These are phyloP conservation scores for Nidularia pulvinata DNA, from an alignment of 768 basidiomycete species.

Conservation along the genomic window DNA sequence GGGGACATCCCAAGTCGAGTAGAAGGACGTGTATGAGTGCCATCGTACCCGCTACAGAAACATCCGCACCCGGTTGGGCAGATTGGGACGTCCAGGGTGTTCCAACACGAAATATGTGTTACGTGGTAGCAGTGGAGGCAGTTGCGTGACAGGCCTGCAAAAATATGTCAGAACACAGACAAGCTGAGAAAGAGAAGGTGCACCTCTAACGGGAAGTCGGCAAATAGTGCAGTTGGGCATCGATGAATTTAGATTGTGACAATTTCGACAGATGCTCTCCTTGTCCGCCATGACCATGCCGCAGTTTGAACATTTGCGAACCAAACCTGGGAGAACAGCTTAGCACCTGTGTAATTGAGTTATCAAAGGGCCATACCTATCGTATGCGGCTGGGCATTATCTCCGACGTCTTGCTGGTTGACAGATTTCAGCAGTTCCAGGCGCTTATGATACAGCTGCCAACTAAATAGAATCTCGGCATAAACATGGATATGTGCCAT, in stretches of 20 bases:
- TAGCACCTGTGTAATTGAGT: too few species aligned
- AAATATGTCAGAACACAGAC: neutral
- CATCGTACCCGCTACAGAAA: constrained; percentile 39
- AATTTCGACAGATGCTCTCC: constrained; percentile 37
- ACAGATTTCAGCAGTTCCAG: constrained; percentile 74
- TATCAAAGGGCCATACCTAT: constrained; percentile 22
- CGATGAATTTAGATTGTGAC: constrained; percentile 32
- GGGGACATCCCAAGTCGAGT: constrained; percentile 24
- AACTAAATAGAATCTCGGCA: constrained; percentile 73
- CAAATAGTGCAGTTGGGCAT: constrained; percentile 70
- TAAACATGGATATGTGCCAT: constrained; percentile 64
- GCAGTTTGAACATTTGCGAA: constrained; percentile 47
- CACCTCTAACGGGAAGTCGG: constrained; percentile 75
- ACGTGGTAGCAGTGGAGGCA: constrained; percentile 66
- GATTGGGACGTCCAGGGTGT: constrained; percentile 40
- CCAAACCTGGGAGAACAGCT: constrained; percentile 33
- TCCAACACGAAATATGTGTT: constrained; percentile 68
- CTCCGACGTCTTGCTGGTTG: constrained; percentile 20
- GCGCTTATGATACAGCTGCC: constrained; percentile 72
- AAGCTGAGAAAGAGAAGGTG: constrained; percentile 4
- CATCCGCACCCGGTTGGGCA: constrained; percentile 77
- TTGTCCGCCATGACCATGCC: constrained; percentile 26
- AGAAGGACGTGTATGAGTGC: constrained; percentile 25
- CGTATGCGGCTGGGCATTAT: constrained; percentile 19
- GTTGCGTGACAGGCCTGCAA: constrained; percentile 57